Evolutionary conservation across 257 asterid species (phyloP).

Genomic region (Anisodus tanguticus): DNA sequence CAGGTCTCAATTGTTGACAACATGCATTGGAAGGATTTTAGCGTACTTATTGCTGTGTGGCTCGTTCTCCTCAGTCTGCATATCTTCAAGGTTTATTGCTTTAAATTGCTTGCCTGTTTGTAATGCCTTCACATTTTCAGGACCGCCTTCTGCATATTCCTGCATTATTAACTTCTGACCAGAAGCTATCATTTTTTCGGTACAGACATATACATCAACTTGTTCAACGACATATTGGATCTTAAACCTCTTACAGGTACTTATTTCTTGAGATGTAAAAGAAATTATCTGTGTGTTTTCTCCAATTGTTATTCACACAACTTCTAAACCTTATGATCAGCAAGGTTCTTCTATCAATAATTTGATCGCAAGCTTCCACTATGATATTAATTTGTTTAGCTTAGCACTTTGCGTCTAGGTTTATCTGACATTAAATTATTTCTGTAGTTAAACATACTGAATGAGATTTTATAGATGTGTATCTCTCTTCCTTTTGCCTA

Average conservation of each 20-base stretch:
- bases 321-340: neutral
- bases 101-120: neutral
- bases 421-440: neutral
- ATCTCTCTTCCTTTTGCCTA: neutral
- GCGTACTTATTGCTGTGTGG: constrained; percentile 57
- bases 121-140: neutral
- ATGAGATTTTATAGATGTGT: neutral
- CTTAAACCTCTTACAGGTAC: constrained; percentile 58
- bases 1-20: constrained; percentile 53
- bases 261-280: constrained; percentile 8
- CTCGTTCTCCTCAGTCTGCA: constrained; percentile 49
- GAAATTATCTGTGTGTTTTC: neutral
- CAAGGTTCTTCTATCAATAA: constrained; percentile 3
- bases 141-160: neutral
- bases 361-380: neutral
- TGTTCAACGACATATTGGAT: constrained; percentile 60
- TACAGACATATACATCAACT: constrained; percentile 50
- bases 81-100: constrained; percentile 47
- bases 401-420: neutral
- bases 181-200: constrained; percentile 4
- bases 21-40: constrained; percentile 56
- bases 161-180: constrained; percentile 11
- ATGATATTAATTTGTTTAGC: neutral
- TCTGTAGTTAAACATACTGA: neutral
- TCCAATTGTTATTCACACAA: neutral